phyloP scores from a whole-genome alignment of 1,139 yeast species.

The Diutina pseudorugosa region DNA sequence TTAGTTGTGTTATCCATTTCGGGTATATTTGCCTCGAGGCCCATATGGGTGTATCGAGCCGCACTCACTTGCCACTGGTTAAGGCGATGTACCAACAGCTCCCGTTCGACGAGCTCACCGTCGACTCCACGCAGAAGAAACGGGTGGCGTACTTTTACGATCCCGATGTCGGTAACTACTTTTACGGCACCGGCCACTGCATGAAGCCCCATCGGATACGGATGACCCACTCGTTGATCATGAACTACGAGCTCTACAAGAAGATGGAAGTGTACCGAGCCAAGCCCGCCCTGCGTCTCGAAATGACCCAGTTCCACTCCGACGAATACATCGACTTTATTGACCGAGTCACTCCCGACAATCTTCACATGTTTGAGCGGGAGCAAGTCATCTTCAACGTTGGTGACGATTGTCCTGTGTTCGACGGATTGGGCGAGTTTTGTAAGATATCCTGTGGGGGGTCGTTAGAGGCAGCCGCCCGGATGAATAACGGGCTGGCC shows the following conservation, averaged over 20 bases:
- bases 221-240: conserved; percentile 2
- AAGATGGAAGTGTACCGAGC: conserved; percentile 4
- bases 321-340: conserved; percentile 3
- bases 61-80: background rate
- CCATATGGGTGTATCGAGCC: too few relatives aligned
- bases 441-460: conserved; percentile 3
- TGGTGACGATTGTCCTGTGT: conserved; percentile 2
- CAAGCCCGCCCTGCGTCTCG: conserved; percentile 1
- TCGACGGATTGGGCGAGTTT: conserved; percentile 2
- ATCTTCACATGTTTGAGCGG: conserved; percentile 2
- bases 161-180: conserved; percentile 3
- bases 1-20: too few relatives aligned
- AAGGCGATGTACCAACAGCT: conserved; percentile 25
- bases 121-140: conserved; percentile 27
- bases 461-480: background rate
- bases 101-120: conserved; percentile 35
- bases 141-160: conserved; percentile 5
- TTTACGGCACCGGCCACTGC: conserved; percentile 4
- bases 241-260: conserved; percentile 2
- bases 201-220: conserved; percentile 4
- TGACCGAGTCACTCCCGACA: conserved; percentile 1
- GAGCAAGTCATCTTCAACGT: conserved; percentile 3
- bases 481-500: conserved; percentile 2
- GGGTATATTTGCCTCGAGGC: too few relatives aligned
- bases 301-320: conserved; percentile 2